These are phyloP conservation scores for Pythium rhizo-oryzae DNA, from an alignment of 352 stramenopile species.

Conservation along the genomic window DNA sequence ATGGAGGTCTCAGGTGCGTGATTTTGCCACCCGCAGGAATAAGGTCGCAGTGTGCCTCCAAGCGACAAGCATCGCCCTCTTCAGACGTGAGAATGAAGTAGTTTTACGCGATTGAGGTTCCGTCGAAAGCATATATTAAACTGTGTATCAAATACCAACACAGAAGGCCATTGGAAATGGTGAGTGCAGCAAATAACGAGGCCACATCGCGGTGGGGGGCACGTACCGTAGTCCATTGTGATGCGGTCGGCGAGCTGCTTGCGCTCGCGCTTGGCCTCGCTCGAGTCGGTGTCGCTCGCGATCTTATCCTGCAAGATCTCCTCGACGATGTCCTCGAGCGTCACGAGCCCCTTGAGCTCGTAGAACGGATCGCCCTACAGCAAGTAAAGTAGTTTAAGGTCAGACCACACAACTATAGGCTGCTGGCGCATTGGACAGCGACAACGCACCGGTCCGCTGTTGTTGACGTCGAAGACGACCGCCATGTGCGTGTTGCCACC, in stretches of 20 bases:
- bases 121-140: too few relatives aligned
- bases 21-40: too few relatives aligned
- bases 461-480: slow-evolving; percentile 81
- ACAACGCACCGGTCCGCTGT: slow-evolving; percentile 65
- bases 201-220: not conserved
- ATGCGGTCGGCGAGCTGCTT: slow-evolving; percentile 61
- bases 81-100: too few relatives aligned
- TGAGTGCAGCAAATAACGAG: too few relatives aligned
- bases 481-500: slow-evolving; percentile 70
- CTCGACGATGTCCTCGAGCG: slow-evolving; percentile 98
- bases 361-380: slow-evolving; percentile 94
- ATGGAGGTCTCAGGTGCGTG: too few relatives aligned
- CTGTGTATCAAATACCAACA: too few relatives aligned
- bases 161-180: too few relatives aligned
- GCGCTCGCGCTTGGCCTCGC: slow-evolving; percentile 44
- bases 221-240: slow-evolving; percentile 59
- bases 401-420: not conserved
- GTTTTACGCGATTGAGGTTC: too few relatives aligned
- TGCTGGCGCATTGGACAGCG: not conserved
- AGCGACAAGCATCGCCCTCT: too few relatives aligned
- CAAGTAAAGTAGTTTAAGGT: too few relatives aligned
- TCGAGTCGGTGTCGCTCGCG: slow-evolving; percentile 95
- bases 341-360: slow-evolving; percentile 97
- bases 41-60: too few relatives aligned
- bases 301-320: slow-evolving; percentile 97